A percentile compares a stretch with the other conserved stretches of the same genome.
Evolutionary conservation across 2,329 filamentous ascomycete genomes (phyloP).

Genomic region (Neonectria punicea): DNA sequence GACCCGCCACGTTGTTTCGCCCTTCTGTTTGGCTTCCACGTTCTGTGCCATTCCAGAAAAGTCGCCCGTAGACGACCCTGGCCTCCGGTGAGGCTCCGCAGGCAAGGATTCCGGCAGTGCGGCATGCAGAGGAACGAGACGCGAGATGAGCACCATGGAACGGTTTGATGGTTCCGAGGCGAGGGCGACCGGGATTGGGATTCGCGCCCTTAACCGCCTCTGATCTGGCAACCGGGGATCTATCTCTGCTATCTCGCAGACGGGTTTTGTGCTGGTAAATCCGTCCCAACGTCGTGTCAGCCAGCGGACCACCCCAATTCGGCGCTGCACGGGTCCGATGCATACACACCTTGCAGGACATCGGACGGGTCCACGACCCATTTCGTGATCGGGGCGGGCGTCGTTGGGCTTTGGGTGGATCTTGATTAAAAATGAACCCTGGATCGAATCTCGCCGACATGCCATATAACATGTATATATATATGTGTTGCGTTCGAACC

Average conservation of each 20-base stretch:
- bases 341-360: not conserved
- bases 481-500: conserved; percentile 1
- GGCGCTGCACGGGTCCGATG: conserved; percentile 23
- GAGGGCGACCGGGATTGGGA: conserved; percentile 24
- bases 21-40: conserved; percentile 7
- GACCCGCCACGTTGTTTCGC: not conserved
- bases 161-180: conserved; percentile 9
- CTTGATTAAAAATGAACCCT: conserved; percentile 21
- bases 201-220: conserved; percentile 15
- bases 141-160: conserved; percentile 27
- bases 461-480: conserved; percentile 34
- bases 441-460: not conserved
- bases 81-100: conserved; percentile 1
- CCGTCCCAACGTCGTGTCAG: conserved; percentile 12
- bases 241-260: conserved; percentile 14
- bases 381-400: conserved; percentile 1
- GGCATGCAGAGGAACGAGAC: conserved; percentile 16
- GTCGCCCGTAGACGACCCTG: conserved; percentile 5
- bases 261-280: conserved; percentile 4
- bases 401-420: conserved; percentile 18
- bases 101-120: conserved; percentile 6
- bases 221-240: conserved; percentile 29
- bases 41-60: not conserved
- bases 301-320: conserved; percentile 1
- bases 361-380: conserved; percentile 17